Conservation (phyloP, 352 stramenopile genomes). For the Paralagenidium karlingii region DNA sequence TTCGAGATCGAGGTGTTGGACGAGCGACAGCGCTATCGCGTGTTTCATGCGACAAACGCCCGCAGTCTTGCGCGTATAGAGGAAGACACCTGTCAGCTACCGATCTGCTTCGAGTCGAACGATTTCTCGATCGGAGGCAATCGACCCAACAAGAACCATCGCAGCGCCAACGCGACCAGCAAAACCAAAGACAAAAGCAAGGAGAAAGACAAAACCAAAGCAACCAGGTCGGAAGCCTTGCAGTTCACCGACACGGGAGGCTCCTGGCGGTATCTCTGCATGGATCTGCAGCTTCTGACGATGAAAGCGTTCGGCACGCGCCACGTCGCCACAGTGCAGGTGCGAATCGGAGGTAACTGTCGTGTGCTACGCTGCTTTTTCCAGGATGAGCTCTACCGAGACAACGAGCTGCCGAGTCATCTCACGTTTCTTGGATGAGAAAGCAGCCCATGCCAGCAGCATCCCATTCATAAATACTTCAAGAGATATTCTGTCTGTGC, state of each 20-base stretch:
- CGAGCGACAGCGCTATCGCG: conserved; percentile 47
- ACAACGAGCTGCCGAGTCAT: conserved; percentile 45
- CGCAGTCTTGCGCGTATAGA: conserved; percentile 52
- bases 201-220: too few species aligned
- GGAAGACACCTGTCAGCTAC: conserved; percentile 31
- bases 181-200: too few species aligned
- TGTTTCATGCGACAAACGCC: conserved; percentile 53
- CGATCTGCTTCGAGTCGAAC: too few species aligned
- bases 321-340: conserved; percentile 57
- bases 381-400: conserved; percentile 62
- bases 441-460: background rate
- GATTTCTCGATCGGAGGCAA: too few species aligned
- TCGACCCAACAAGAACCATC: too few species aligned
- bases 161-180: too few species aligned
- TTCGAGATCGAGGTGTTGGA: conserved; percentile 60
- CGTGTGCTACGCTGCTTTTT: conserved; percentile 67
- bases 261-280: conserved; percentile 69
- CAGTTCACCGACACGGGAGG: too few species aligned
- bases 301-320: conserved; percentile 48
- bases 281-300: conserved; percentile 64
- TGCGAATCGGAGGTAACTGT: conserved; percentile 50
- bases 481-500: too few species aligned
- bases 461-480: background rate
- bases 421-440: conserved; percentile 49
- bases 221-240: too few species aligned